Base-by-base conservation (phyloP, 2,329 filamentous ascomycete species). In the Epichloe sibirici region DNA sequence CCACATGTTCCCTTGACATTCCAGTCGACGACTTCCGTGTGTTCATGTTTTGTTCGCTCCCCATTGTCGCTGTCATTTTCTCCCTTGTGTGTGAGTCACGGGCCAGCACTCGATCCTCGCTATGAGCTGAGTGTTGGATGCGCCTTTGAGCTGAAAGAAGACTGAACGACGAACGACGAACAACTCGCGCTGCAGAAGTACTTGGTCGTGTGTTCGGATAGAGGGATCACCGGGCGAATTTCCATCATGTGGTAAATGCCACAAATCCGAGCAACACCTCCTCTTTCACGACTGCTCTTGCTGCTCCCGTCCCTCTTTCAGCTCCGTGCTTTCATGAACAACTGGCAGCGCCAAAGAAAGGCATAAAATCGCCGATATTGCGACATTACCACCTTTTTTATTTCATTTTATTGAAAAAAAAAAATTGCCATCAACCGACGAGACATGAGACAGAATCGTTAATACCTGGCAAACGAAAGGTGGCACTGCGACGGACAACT, bases 231-330 rank as follows among this genome's bases (percentile, higher is more conserved):
- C 7, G 39, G 23, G 48, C 47, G 47, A 39, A 44, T 44, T 35
- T 48, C 48, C 53, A 48, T 40, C 53, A 55, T 55, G 53, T 51
- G 53, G 44, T 55, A 51, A 51, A 44, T 39, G 48, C 45, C 52
- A 45, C 48, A 51, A 45, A 34, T 48, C 21, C 37, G 48, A 54
- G 44, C 46, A 49, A 43, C 43, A 45, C 51, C 34, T 35, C 49
- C 17, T n/a, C 50, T 40, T 52, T 38, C 13, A 38, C 47, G 37
- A 47, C 43, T 34, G 38, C n/a, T 48, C 42, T 45, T 49, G 47
- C 40, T 13, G 23, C 38, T 34, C 17, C 25, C 39, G 25, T 43
- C 45, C 37, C 25, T 42, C 11, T 4, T 49, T 35, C 21, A 17
- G 44, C 39, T 11, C 46, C 37, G 50, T 39, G 35, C 49, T 34